Base-by-base conservation (phyloP, 1,139 yeast genomes). In the Spencermartinsiella ligniputridi region DNA sequence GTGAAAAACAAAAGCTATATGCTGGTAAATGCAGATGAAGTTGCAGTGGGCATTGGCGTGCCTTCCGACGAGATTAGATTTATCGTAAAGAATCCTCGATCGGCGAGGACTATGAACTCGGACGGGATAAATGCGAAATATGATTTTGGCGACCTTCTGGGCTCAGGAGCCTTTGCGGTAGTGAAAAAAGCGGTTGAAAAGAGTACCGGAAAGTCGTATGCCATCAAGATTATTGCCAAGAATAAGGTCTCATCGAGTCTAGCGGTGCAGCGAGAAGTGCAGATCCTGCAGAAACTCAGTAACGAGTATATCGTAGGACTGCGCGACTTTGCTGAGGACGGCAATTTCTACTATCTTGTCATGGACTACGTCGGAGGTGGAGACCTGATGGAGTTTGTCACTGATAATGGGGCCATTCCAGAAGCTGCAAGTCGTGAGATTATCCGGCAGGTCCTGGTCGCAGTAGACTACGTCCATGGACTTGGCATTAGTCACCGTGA, bases 301-400 rank as follows among this genome's bases (percentile, higher is more conserved):
- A 97, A 90, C 62, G 89, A 94, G 3, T 80, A 89, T 50, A 86
- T 92, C 35, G 97, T 90, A 6, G 72, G 80, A 37, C 71, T 92
- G 46, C 81, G 84, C 57, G 92, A 89, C 6, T 87, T 85, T 56
- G 89, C 81, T 60, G 96, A 89, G 61, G 97, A 90, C 61, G 68
- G 72, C 11, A 85, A 83, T 48, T 79, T 77, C 56, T 87, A 87
- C 63, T 92, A 87, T 61, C 72, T 92, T 51, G 90, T 92, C 3
- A 90, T 92, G 97, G 98, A 92, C 60, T 83, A 83, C 55, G 94
- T 92, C 16, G 83, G 95, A 0, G 97, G 97, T 8, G 98, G 98
- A n/a, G 98, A 92, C 63, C 69, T 92, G 48, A 92, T 92, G 98
- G 97, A 70, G 66, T 89, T 87, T 67, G 95, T 90, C 1, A 92